Conservation (phyloP, 1,139 yeast genomes). For the Scheffersomyces segobiensis region DNA sequence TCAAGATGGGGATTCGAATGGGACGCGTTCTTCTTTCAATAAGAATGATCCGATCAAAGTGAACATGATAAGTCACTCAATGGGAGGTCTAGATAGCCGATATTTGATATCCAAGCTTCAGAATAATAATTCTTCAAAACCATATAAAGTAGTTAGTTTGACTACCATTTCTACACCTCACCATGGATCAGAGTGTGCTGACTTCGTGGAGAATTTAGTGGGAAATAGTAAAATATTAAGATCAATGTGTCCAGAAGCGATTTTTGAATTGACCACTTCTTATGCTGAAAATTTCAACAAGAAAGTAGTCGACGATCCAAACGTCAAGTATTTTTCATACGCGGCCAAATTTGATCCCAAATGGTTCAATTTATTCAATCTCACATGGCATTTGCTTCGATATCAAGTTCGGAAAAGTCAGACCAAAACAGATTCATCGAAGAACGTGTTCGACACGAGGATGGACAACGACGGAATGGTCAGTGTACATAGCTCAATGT, state of each 20-base stretch:
- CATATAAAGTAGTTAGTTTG: conserved; percentile 63
- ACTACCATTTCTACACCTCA: conserved; percentile 91
- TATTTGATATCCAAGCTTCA: conserved; percentile 63
- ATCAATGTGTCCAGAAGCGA: conserved; percentile 41
- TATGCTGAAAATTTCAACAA: conserved; percentile 57
- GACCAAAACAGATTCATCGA: conserved; percentile 3
- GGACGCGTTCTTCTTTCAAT: conserved; percentile 10
- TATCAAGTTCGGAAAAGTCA: conserved; percentile 13
- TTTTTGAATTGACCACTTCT: conserved; percentile 61
- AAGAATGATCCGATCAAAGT: conserved; percentile 44
- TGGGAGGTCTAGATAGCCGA: conserved; percentile 91
- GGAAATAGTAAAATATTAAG: conserved; percentile 14
- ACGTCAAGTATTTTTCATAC: conserved; percentile 75
- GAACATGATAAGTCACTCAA: conserved; percentile 85
- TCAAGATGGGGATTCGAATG: conserved; percentile 3
- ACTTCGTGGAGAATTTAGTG: conserved; percentile 48
- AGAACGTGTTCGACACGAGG: conserved; percentile 25
- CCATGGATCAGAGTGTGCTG: conserved; percentile 83
- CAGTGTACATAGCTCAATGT: conserved; percentile 70
- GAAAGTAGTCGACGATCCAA: conserved; percentile 52
- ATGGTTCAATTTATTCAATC: conserved; percentile 60
- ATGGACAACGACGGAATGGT: conserved; percentile 82
- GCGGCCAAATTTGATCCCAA: conserved; percentile 73
- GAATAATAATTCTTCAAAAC: conserved; percentile 19
- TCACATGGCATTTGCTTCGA: conserved; percentile 61